Base-by-base conservation (phyloP, 2,329 filamentous ascomycete genomes). In the Fusarium nanum region DNA sequence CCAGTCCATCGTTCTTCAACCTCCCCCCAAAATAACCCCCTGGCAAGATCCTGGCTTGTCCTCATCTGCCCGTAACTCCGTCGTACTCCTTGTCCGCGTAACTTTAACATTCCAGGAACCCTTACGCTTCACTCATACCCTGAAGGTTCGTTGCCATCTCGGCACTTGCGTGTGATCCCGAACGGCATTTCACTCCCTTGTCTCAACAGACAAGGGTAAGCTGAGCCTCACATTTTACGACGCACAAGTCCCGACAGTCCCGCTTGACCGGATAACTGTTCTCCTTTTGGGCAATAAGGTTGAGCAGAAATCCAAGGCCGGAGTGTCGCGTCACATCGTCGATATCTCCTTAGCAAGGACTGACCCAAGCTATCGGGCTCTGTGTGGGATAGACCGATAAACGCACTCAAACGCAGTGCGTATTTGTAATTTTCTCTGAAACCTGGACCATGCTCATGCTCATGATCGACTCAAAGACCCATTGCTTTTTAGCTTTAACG, bases 81-180 rank as follows among this genome's bases (percentile, higher is more conserved):
- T 44, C 41, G 41, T 23, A 23, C 23, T 37, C 54, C 45, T 40
- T 56, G 34, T 59, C 55, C 28, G 28, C 25, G 18, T 37, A 56
- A 56, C 40, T 47, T 46, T 42, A 60, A 14, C 27, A 28, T 41
- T 48, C 37, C 25, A 60, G 45, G 34, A 37, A 34, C 18, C 32
- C 18, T 42, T 49, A 14, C 54, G 62, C 55, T 66, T 60, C 34
- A 53, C 12, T 32, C 27, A 61, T 55, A 49, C 47, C 41, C 30
- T 47, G 28, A 41, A 45, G n/a, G 44, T 41, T 54, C 34, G 48
- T 56, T 54, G 28, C 60, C 45, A 50, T 54, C 20, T 61, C 66
- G 66, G 66, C 54, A 68, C 50, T 68, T 66, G 54, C n/a, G 27
- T 66, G 49, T 46, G 53, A 68, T 67, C 60, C 60, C 14, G 49